These are phyloP conservation scores for Nelumbo lutea DNA, from an alignment of 164 flowering plant species.

Conservation along the genomic window DNA sequence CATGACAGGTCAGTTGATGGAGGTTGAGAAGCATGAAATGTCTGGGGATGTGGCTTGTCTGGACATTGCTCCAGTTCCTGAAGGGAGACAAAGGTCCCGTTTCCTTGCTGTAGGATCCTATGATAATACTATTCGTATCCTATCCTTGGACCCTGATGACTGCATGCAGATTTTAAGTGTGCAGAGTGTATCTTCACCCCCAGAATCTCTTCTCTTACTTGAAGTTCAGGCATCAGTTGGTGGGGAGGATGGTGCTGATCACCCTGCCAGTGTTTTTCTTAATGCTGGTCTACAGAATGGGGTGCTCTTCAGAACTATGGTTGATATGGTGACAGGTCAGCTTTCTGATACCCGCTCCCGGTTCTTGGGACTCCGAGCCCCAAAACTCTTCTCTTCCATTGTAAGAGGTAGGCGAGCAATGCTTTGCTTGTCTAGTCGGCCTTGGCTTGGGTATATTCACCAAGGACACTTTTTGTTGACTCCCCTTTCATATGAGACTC, in stretches of 20 bases:
- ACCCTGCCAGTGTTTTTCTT: conserved; percentile 94
- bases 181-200: conserved; percentile 92
- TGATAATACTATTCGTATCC: conserved; percentile 87
- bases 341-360: conserved; percentile 97
- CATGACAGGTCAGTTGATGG: conserved; percentile 74
- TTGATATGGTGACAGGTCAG: conserved; percentile 98
- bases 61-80: conserved; percentile 98
- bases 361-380: conserved; percentile 87
- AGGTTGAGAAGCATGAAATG: conserved; percentile 93
- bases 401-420: conserved; percentile 89
- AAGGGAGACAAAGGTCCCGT: conserved; percentile 96
- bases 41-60: conserved; percentile 95
- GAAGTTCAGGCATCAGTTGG: conserved; percentile 94
- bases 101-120: conserved; percentile 98
- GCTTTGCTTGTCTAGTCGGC: conserved; percentile 95
- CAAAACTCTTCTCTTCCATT: conserved; percentile 76
- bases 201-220: conserved; percentile 98
- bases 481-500: conserved; percentile 93
- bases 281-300: conserved; percentile 97
- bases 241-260: conserved; percentile 99
- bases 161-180: conserved; percentile 91
- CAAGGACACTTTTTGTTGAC: conserved; percentile 94
- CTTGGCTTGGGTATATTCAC: conserved; percentile 97
- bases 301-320: conserved; percentile 89
- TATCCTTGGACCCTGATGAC: conserved; percentile 97